Evolutionary conservation across 225 moss, liverwort and hornwort species (phyloP), one percentile per base, ranked within the genome.

Genomic region (Marchantia paleacea): DNA sequence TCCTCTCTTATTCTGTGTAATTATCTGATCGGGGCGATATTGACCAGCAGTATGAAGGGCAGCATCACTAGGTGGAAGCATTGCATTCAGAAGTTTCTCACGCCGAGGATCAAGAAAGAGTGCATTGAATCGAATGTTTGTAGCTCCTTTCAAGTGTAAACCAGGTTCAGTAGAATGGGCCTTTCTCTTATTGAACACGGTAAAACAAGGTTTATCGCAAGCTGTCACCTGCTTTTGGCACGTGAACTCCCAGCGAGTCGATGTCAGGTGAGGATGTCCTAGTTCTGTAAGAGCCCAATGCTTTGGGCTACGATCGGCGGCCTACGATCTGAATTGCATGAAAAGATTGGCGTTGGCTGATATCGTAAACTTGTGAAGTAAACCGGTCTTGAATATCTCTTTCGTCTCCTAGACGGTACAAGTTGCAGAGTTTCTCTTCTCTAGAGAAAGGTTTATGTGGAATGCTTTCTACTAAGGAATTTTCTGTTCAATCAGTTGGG

Each of bases 1-100:
- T 49, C 70, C 66, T 70, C 61, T 75, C 79, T 31, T 78, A 86
- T 80, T 83, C 83, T 83, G 70, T 81, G 81, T 80, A 79, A 86
- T 80, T 83, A 66, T 77, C 73, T 77, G 66, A 62, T 78, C 66
- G 76, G 58, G 76, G 65, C 77, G 77, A 80, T 31, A 77, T 77
- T 61, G 55, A 79, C 69, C 78, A 70, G 79, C 75, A 63, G 26
- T 66, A 58, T 63, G 73, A 81, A 75, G 30, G 7, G 74, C 53
- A 47, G 53, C 74, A 54, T 47, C 63, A 53, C 85, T 50, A 47
- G 55, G 51, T 78, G 85, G 57, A 30, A 58, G 68, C 50, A 39
- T 13, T 75, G 78, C 73, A 58, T 68, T 20, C 31, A 31, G 31
- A 55, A 57, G 9, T 57, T 15, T 3, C 57, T 18, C 39, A 19